These are phyloP conservation scores for Oryza meridionalis DNA, from an alignment of 176 grass and related monocot species.

Conservation along the genomic window DNA sequence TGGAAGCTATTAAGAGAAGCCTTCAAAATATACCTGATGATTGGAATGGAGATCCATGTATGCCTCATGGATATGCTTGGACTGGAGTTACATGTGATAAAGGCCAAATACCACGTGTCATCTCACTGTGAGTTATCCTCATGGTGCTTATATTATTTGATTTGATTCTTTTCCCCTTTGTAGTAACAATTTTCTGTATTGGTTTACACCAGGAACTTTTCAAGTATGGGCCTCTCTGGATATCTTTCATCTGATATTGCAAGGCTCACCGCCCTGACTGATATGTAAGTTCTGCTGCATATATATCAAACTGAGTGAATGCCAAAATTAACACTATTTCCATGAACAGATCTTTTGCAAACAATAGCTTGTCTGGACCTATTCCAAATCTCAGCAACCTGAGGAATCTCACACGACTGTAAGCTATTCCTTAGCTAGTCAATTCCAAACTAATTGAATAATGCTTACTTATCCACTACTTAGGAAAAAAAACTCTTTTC, in stretches of 20 bases:
- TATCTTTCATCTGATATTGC: conserved; percentile 64
- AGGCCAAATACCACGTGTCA: conserved; percentile 62
- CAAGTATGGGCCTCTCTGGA: conserved; percentile 75
- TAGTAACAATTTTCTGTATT: conserved; percentile 35
- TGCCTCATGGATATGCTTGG: conserved; percentile 84
- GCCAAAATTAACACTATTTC: conserved; percentile 35
- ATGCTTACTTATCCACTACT: conserved; percentile 25
- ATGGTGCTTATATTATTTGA: conserved; percentile 34
- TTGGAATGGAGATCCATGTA: conserved; percentile 97
- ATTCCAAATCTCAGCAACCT: conserved; percentile 79
- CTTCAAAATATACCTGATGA: conserved; percentile 69
- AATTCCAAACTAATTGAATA: conserved; percentile 1
- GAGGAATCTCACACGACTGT: conserved; percentile 61
- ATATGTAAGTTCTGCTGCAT: conserved; percentile 64
- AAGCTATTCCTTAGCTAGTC: conserved; percentile 40
- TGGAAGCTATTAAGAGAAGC: conserved; percentile 62
- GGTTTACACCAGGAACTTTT: conserved; percentile 72
- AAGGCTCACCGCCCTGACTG: conserved; percentile 68
- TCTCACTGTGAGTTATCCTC: conserved; percentile 70
- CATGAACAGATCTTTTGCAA: conserved; percentile 71
- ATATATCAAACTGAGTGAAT: conserved; percentile 29
- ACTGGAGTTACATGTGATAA: conserved; percentile 78
- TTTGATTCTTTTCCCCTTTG: conserved; percentile 18
- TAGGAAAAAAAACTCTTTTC: conserved; percentile 27
- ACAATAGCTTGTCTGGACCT: conserved; percentile 67